Evolutionary conservation across 805 yeast genomes (phyloP).

Genomic region (Starmerella cellae): DNA sequence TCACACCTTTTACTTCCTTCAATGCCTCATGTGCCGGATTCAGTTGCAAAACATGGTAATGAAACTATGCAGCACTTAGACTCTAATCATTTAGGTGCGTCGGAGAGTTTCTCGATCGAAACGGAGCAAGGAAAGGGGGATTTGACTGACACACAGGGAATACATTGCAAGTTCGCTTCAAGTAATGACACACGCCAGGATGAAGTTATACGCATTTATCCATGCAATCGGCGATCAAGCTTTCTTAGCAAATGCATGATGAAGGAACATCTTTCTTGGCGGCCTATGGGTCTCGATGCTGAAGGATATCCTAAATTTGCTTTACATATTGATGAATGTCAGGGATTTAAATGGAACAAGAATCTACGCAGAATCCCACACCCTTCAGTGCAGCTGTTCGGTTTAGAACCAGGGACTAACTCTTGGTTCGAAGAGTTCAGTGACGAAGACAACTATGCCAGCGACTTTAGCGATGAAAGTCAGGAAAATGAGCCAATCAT

Average conservation of each 20-base stretch:
- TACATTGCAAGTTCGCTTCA: too few relatives aligned
- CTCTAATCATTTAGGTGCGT: too few relatives aligned
- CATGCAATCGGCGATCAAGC: conserved; percentile 12
- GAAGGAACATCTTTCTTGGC: conserved; percentile 7
- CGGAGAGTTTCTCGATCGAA: too few relatives aligned
- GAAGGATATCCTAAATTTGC: conserved; percentile 9
- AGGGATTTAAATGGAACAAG: conserved; percentile 15
- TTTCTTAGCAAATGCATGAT: conserved; percentile 11
- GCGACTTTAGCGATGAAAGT: not conserved
- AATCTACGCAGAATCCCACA: conserved; percentile 3
- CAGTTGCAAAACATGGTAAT: not conserved
- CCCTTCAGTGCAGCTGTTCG: not conserved
- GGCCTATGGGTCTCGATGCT: conserved; percentile 7
- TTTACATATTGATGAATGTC: conserved; percentile 11
- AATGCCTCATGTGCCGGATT: too few relatives aligned
- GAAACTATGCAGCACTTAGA: not conserved
- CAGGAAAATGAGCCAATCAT: not conserved
- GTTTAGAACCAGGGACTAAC: not conserved
- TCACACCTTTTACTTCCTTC: not conserved
- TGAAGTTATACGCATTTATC: too few relatives aligned
- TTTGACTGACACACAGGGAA: too few relatives aligned
- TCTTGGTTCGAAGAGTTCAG: not conserved
- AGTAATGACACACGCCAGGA: too few relatives aligned
- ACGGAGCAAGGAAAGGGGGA: too few relatives aligned
- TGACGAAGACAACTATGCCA: not conserved